phyloP scores from a whole-genome alignment of 1,284 basidiomycete genomes.

The Trametes hirsuta region DNA sequence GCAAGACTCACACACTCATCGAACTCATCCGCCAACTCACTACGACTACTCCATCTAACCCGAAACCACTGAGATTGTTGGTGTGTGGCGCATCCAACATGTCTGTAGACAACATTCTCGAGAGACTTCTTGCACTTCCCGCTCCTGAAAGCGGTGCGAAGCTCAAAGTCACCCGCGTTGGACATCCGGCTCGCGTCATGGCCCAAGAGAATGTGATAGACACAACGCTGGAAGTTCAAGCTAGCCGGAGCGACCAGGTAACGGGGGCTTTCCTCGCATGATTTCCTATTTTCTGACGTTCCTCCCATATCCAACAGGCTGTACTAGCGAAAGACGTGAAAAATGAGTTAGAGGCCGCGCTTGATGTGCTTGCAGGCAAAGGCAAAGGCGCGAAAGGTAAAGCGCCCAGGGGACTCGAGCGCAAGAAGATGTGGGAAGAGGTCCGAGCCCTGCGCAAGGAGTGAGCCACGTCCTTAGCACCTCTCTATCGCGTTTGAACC shows the following conservation, averaged over 20 bases:
- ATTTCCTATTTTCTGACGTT: background rate
- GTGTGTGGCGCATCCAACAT: conserved; percentile 93
- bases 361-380: conserved; percentile 73
- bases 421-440: conserved; percentile 91
- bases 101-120: conserved; percentile 89
- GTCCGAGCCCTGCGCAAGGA: conserved; percentile 91
- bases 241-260: conserved; percentile 77
- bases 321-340: conserved; percentile 86
- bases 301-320: conserved; percentile 41
- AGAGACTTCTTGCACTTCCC: conserved; percentile 74
- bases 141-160: conserved; percentile 43
- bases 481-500: background rate
- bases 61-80: conserved; percentile 62
- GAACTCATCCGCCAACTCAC: conserved; percentile 89
- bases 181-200: conserved; percentile 94
- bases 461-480: conserved; percentile 44
- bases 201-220: conserved; percentile 68
- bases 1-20: conserved; percentile 91
- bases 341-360: conserved; percentile 73
- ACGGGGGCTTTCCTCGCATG: background rate
- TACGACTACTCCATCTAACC: conserved; percentile 47
- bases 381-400: conserved; percentile 80
- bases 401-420: conserved; percentile 71
- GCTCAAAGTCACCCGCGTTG: conserved; percentile 78
- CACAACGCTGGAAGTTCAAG: conserved; percentile 88